Evolutionary conservation across 2,329 filamentous ascomycete species (phyloP), one percentile per base, ranked within the genome.

Genomic region (Bipolaris zeicola): DNA sequence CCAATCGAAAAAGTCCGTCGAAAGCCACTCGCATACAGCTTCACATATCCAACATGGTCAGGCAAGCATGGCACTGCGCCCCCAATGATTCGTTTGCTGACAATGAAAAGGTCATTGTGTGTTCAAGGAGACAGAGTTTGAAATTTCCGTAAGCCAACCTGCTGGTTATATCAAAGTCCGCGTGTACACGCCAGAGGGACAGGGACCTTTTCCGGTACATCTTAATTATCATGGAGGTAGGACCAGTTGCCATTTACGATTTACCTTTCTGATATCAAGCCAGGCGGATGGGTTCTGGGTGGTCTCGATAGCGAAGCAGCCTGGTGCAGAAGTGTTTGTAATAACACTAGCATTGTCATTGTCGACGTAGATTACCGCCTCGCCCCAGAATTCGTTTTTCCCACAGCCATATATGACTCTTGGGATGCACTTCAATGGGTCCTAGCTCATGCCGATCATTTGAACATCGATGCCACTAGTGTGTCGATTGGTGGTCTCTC

Each of bases 301-400:
- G 50, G 59, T 6, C 52, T 62, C 2, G 49, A 59, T 10, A 56
- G 52, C 13, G 59, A 62, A 46, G 55, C 55, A n/a, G 59, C 59
- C 5, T 62, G 59, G 59, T 59, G 59, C 34, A 50, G 56, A 36
- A 57, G 55, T 38, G 53, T 62, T 34, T 56, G 52, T 38, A 62
- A 59, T 11, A 59, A 59, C 42, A 51, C 52, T 18, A 45, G 47
- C 36, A 62, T 62, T 50, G 56, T 56, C 37, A 16, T 62, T 31
- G 50, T 62, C 22, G 59, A 83, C 61, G 78, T 84, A 10, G 81
- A 69, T n/a, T 85, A 84, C 62, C 78, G 82, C 4, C 76, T 83
- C 1, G 79, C 82, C 0, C 82, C 82, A 7, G 81, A 84, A 65
- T 65, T 78, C 58, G 69, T 78, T 5, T 83, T 81, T 55, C 82